Evolutionary conservation across 73 alveolate species (phyloP), one percentile per base, ranked within the genome.

Genomic region (Diophrys sp.): DNA sequence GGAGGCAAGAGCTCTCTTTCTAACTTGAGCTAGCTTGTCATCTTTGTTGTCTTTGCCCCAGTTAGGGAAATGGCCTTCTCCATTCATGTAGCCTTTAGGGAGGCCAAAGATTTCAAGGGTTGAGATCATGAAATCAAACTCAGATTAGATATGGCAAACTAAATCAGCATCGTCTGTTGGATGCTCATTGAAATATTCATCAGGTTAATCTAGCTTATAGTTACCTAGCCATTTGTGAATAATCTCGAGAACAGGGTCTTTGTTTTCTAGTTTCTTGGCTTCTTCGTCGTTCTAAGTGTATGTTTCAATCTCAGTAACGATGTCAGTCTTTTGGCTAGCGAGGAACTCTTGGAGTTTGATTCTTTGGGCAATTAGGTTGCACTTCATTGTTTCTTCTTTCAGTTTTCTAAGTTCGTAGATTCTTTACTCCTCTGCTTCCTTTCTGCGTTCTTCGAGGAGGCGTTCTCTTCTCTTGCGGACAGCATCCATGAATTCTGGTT

Each of bases 1-100:
- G n/a, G n/a, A n/a, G 78, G 88, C 90, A 54, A 86, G 90, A 72
- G 94, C 97, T 84, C 96, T 90, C 87, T 92, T 88, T 67, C 87
- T 88, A 55, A 92, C 95, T 31, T 89, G 93, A 67, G 78, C 92
- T 62, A 83, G 80, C 67, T 80, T 81, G 54, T 94, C 97, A 73
- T 94, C 96, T 71, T 91, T 91, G 70, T 84, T 90, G 72, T 96
- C 94, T 79, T 93, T 85, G 32, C 93, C 95, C 99, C 99, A 97
- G 85, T 97, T 98, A 30, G 92, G 90, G 98, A 96, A 97, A 87
- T 97, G 99, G 0, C 99, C 99, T 74, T 91, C 96, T 77, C 98
- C 98, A 27, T 96, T 91, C 97, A 97, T 92, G 88, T 97, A 97
- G 25, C 90, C 84, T 55, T 88, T 88, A 0, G 99, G 99, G 27